Base-by-base conservation (phyloP, 768 basidiomycete species). In the Trametes maxima region DNA sequence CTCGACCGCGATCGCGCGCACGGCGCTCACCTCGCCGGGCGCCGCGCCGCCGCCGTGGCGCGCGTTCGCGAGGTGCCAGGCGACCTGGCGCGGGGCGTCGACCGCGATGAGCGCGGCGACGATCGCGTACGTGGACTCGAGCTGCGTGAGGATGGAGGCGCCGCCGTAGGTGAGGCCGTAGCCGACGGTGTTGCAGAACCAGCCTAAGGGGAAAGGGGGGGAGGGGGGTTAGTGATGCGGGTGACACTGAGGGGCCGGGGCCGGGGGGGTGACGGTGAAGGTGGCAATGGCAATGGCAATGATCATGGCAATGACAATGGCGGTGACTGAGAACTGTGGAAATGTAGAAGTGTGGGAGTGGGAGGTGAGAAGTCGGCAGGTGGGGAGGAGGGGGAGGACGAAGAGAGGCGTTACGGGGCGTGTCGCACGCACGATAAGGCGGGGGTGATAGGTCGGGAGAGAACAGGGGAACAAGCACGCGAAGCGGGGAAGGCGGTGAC, bases 21-120 rank as follows among this genome's bases (percentile, higher is more conserved):
- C 82, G 2, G 85, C 85, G 42, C 72, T 73, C 6, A 79, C 78
- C 65, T 88, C 79, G 16, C 81, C 82, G 17, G 75, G 58, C 2
- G 77, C 81, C 12, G 86, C 87, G 3, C 86, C 86, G 3, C 86
- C 86, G 45, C 77, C 76, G 54, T 84, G 75, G 43, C 77, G 74
- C 2, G 87, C 85, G 16, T 83, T 83, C 13, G 77, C 74, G 22
- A 89, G 74, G 67, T 89, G 88, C 87, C 88, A 89, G n/a, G 63
- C 73, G 33, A 85, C 82, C 67, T 89, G 88, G 40, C 76, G 80
- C 0, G 87, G 85, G 36, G 85, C 81, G 68, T 89, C 86, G 57
- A 76, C 77, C 3, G 84, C 80, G 67, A 89, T 82, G 47, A 88
- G 78, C 0, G 85, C 80, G 13, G 86, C 79, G n/a, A 87, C 81